phyloP scores from a whole-genome alignment of 768 basidiomycete species.

The Suillus luteus region DNA sequence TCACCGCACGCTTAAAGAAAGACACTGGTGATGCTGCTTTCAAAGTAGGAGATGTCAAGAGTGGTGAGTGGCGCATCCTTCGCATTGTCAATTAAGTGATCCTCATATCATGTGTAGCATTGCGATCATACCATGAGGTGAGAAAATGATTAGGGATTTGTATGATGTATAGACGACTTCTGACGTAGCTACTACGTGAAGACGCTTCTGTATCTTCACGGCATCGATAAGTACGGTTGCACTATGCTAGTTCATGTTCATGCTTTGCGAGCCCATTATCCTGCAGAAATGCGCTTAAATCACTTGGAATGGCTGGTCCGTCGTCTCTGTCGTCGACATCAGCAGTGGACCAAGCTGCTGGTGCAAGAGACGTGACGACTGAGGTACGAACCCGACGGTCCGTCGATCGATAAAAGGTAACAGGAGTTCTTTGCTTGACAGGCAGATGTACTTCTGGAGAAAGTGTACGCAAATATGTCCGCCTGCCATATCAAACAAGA shows the following conservation, averaged over 20 bases:
- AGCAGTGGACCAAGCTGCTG: constrained; percentile 32
- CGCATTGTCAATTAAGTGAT: neutral
- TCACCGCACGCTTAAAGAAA: constrained; percentile 66
- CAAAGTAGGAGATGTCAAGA: constrained; percentile 61
- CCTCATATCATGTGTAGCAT: constrained; percentile 43
- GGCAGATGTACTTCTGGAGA: constrained; percentile 77
- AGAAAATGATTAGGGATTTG: constrained; percentile 5
- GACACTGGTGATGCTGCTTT: constrained; percentile 68
- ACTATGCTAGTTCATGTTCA: neutral
- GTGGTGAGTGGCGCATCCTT: constrained; percentile 44
- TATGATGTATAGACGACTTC: neutral
- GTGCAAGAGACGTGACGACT: constrained; percentile 54
- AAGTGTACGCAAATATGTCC: constrained; percentile 84
- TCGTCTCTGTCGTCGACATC: constrained; percentile 15
- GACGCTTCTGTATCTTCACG: constrained; percentile 73
- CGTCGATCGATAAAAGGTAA: neutral
- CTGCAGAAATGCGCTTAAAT: constrained; percentile 55
- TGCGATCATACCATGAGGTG: constrained; percentile 75
- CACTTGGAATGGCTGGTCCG: constrained; percentile 42
- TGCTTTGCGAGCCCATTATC: constrained; percentile 3
- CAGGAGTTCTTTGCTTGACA: constrained; percentile 30
- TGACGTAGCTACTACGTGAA: constrained; percentile 29
- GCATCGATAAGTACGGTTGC: constrained; percentile 70
- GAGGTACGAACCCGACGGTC: constrained; percentile 47
- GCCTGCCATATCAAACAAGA: constrained; percentile 79